phyloP scores from a whole-genome alignment of 2,329 filamentous ascomycete genomes.

The Sporothrix curviconia region DNA sequence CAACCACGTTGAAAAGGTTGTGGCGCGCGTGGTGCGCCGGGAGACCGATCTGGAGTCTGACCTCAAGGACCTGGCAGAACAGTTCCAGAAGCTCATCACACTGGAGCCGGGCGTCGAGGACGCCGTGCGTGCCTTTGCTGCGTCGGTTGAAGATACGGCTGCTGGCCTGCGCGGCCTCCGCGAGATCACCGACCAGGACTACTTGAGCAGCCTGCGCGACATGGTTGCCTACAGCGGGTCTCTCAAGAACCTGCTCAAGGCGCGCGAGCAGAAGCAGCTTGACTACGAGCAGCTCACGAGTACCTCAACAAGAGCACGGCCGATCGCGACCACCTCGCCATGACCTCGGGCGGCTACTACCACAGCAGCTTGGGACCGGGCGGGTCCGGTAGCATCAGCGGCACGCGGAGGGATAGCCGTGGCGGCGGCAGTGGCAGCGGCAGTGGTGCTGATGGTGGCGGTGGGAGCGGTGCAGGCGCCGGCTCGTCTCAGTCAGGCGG shows the following conservation, averaged over 20 bases:
- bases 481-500: slow-evolving; percentile 18
- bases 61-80: slow-evolving; percentile 80
- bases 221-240: slow-evolving; percentile 93
- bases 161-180: slow-evolving; percentile 72
- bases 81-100: slow-evolving; percentile 87
- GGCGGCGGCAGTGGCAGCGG: slow-evolving; percentile 16
- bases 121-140: slow-evolving; percentile 77
- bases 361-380: slow-evolving; percentile 22
- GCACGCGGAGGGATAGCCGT: background rate
- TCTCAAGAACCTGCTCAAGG: slow-evolving; percentile 81
- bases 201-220: slow-evolving; percentile 83
- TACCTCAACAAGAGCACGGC: slow-evolving; percentile 86
- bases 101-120: slow-evolving; percentile 82
- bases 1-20: slow-evolving; percentile 89
- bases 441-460: slow-evolving; percentile 17
- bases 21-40: slow-evolving; percentile 79
- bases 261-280: slow-evolving; percentile 93
- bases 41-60: slow-evolving; percentile 84
- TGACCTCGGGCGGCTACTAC: slow-evolving; percentile 44
- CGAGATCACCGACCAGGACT: slow-evolving; percentile 91
- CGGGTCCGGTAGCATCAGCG: background rate
- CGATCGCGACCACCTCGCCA: slow-evolving; percentile 71
- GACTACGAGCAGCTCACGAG: slow-evolving; percentile 95
- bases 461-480: background rate
- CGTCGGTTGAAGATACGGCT: slow-evolving; percentile 76